These are phyloP conservation scores for Passalora sequoiae DNA, from an alignment of 2,329 filamentous ascomycete genomes.

Conservation along the genomic window DNA sequence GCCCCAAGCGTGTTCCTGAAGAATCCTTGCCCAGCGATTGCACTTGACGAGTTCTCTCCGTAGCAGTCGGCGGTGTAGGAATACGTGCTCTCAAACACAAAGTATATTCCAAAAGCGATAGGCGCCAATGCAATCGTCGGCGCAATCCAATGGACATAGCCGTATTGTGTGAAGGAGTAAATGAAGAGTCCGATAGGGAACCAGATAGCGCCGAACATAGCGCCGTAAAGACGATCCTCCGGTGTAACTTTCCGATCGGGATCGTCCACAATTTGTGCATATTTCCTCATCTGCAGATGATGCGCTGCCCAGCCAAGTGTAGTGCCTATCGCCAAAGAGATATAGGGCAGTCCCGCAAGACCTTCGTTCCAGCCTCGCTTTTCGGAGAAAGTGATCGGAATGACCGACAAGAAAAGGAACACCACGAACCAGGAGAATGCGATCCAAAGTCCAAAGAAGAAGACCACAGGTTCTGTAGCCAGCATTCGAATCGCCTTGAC, in stretches of 20 bases:
- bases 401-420: slow-evolving; percentile 51
- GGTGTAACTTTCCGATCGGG: slow-evolving; percentile 37
- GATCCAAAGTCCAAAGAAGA: slow-evolving; percentile 50
- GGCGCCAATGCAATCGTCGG: slow-evolving; percentile 47
- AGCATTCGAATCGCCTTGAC: slow-evolving; percentile 50
- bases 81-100: slow-evolving; percentile 46
- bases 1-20: slow-evolving; percentile 52
- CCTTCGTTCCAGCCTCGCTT: slow-evolving; percentile 52
- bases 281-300: slow-evolving; percentile 50
- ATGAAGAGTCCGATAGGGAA: slow-evolving; percentile 49
- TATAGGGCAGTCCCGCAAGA: slow-evolving; percentile 48
- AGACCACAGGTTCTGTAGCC: slow-evolving; percentile 46
- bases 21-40: slow-evolving; percentile 49
- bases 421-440: slow-evolving; percentile 51
- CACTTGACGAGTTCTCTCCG: slow-evolving; percentile 41
- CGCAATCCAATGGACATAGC: slow-evolving; percentile 46
- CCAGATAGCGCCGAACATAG: slow-evolving; percentile 45
- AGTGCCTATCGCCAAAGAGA: slow-evolving; percentile 47
- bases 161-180: slow-evolving; percentile 52
- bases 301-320: slow-evolving; percentile 47
- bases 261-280: slow-evolving; percentile 39
- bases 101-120: slow-evolving; percentile 52
- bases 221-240: slow-evolving; percentile 47
- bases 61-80: slow-evolving; percentile 52
- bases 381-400: slow-evolving; percentile 48